Percentiles rank a stretch among this genome's conserved stretches.
Conservation (phyloP, 257 asterid species). For the Ilex asprella region DNA sequence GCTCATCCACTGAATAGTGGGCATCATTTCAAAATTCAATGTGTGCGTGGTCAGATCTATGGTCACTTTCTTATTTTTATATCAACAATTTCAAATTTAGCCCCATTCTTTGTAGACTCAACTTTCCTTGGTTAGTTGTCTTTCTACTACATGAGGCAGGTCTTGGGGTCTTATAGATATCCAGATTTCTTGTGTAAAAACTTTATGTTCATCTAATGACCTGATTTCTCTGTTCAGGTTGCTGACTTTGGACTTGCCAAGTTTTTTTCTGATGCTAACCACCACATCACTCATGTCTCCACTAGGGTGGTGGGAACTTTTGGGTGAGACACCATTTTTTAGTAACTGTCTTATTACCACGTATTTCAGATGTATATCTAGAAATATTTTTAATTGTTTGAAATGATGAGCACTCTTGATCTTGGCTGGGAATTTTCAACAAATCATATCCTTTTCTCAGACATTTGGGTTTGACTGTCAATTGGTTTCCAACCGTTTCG, state of each 20-base stretch:
- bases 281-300: slow-evolving; percentile 14
- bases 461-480: background rate
- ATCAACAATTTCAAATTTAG: too few species aligned
- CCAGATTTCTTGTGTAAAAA: too few species aligned
- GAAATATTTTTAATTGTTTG: background rate
- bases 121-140: too few species aligned
- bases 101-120: too few species aligned
- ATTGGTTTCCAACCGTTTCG: background rate
- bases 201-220: background rate
- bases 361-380: background rate
- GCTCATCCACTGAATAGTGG: too few species aligned
- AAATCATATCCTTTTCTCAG: background rate
- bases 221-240: slow-evolving; percentile 11
- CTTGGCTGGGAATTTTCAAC: too few species aligned
- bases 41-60: too few species aligned
- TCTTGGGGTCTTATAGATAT: too few species aligned
- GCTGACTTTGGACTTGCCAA: slow-evolving; percentile 25
- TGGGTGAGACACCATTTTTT: slow-evolving; percentile 10
- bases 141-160: too few species aligned
- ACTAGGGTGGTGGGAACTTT: slow-evolving; percentile 25
- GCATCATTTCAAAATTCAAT: too few species aligned
- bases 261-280: slow-evolving; percentile 10
- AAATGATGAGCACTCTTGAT: background rate
- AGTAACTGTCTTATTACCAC: too few species aligned
- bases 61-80: too few species aligned